A percentile compares a stretch with the other conserved stretches of the same genome.
Conservation (phyloP, 2,329 filamentous ascomycete genomes). For the Apiospora marii region DNA sequence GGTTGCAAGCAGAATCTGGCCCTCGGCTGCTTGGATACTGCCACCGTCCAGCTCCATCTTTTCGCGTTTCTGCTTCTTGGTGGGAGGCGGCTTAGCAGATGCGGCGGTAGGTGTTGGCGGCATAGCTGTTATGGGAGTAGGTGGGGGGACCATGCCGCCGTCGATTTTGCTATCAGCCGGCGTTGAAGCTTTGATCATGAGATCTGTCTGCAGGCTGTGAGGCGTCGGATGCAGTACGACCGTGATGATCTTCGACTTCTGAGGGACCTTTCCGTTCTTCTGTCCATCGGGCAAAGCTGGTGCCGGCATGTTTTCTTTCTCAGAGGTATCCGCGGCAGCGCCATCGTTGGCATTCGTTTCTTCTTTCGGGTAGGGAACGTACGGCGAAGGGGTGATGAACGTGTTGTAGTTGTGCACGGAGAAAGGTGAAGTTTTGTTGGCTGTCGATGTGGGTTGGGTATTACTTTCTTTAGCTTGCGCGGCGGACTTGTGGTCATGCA, state of each 20-base stretch:
- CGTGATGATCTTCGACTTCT: slow-evolving; percentile 74
- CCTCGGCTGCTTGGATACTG: slow-evolving; percentile 78
- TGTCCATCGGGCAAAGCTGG: slow-evolving; percentile 56
- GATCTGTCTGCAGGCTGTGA: slow-evolving; percentile 76
- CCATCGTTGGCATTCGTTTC: slow-evolving; percentile 41
- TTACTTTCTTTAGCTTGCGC: slow-evolving; percentile 65
- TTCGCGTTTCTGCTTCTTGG: slow-evolving; percentile 74
- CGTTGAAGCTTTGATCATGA: slow-evolving; percentile 78
- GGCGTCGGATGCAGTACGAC: slow-evolving; percentile 86
- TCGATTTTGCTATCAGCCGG: slow-evolving; percentile 57
- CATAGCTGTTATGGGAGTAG: slow-evolving; percentile 60
- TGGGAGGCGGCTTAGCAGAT: slow-evolving; percentile 64
- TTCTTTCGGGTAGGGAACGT: slow-evolving; percentile 75
- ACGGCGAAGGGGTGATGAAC: slow-evolving; percentile 89
- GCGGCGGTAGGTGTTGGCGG: slow-evolving; percentile 52
- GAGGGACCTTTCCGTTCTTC: slow-evolving; percentile 50
- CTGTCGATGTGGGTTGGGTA: slow-evolving; percentile 60
- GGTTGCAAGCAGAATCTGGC: slow-evolving; percentile 76
- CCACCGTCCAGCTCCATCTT: slow-evolving; percentile 79
- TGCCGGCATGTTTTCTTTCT: slow-evolving; percentile 67
- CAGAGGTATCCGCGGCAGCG: slow-evolving; percentile 49
- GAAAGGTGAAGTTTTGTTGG: slow-evolving; percentile 71
- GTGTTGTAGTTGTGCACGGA: slow-evolving; percentile 94
- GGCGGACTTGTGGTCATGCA: slow-evolving; percentile 84
- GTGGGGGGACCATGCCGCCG: slow-evolving; percentile 63